phyloP scores from a whole-genome alignment of 768 basidiomycete species.

The Lentinula edodes region DNA sequence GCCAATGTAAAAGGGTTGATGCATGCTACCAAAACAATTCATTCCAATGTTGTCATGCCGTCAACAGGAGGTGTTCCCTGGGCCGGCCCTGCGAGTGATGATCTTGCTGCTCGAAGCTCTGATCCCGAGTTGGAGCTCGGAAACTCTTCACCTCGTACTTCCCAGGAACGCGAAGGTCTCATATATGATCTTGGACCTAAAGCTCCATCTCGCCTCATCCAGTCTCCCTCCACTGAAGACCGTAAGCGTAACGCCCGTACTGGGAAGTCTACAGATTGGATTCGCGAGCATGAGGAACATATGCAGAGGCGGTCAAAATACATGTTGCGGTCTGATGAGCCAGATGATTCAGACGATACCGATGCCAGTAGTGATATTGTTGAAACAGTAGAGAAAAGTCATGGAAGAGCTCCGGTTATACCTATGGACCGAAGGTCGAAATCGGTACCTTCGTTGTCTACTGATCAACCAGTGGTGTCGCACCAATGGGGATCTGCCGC shows the following conservation, averaged over 20 bases:
- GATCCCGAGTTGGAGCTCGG: not conserved
- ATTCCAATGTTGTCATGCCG: not conserved
- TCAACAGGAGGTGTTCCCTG: not conserved
- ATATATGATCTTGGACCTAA: not conserved
- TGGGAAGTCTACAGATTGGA: no score
- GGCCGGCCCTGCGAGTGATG: slow-evolving; percentile 2
- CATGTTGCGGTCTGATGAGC: slow-evolving; percentile 1
- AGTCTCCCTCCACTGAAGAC: not conserved
- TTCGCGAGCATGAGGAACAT: not conserved
- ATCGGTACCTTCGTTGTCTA: not conserved
- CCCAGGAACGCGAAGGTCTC: not conserved
- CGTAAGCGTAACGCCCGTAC: not conserved
- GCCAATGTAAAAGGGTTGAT: not conserved
- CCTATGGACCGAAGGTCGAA: not conserved
- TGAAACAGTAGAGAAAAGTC: not conserved
- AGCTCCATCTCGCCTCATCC: no score
- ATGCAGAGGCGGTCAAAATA: not conserved
- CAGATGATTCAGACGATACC: slow-evolving; percentile 3
- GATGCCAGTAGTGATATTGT: not conserved
- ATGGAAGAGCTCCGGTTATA: not conserved
- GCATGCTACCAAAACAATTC: not conserved
- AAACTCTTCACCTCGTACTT: not conserved
- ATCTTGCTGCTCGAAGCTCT: not conserved
- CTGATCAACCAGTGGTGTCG: not conserved
- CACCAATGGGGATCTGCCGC: not conserved